Base-by-base conservation (phyloP, 208 protist species). In the Trypanosoma scelopori region DNA sequence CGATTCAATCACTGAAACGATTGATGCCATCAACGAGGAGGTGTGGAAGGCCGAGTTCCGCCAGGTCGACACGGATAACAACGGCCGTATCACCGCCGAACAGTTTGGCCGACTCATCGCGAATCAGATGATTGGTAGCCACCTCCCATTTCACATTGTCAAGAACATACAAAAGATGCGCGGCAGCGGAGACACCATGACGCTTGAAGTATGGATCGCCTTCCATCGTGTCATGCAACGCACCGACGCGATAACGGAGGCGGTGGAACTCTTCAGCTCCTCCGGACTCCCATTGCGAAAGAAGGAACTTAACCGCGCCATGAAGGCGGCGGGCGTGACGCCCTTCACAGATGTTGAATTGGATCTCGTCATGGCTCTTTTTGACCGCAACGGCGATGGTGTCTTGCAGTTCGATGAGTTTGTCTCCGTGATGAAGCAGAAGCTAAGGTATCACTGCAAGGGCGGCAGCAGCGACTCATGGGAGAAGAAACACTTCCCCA, bases 31-130 rank as follows among this genome's bases (percentile, higher is more conserved):
- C 45, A 79, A 84, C 15, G 62, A 71, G n/a, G 85, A 80, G 48
- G 71, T 96, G 18, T 94, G 88, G 91, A 82, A 75, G 43, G 82
- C 88, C 0, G 87, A 96, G 72, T 96, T 96, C 55, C 73, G 76
- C 12, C 86, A 88, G 45, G 79, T 79, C 53, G 91, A 93, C 60
- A 66, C 65, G 22, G 67, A 87, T 35, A 61, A 69, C 49, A 69
- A 65, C 46, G 75, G 62, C 53, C 48, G 39, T 32, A 90, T 96
- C 56, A 81, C 69, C 30, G 84, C 82, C 12, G 82, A 91, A 27
- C 67, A 86, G 45, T 96, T 94, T 71, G 78, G 79, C 1, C 64
- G 80, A 65, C 79, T 96, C 47, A 77, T 96, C 28, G 81, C 84
- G n/a, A 80, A 69, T 28, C 84, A 92, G 41, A 79, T 94, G 64